Evolutionary conservation across 208 protist species (phyloP), one percentile per base, ranked within the genome.

Genomic region (Acanthamoeba healyi): DNA sequence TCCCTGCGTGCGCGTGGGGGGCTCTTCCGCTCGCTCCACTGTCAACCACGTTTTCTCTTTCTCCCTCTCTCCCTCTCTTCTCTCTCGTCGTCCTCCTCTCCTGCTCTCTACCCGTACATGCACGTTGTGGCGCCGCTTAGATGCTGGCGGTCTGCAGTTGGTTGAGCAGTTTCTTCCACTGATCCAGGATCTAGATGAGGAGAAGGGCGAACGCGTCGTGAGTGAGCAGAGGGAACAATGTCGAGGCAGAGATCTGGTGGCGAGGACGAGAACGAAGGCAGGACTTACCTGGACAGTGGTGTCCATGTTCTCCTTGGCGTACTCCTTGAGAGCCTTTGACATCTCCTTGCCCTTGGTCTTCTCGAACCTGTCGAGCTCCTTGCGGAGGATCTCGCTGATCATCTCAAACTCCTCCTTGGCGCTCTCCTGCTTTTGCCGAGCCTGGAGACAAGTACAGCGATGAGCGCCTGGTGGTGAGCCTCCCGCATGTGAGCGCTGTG

Each of bases 91-190:
- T n/a, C n/a, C n/a, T n/a, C n/a, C n/a, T n/a, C n/a, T n/a, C n/a
- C n/a, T n/a, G n/a, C n/a, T n/a, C n/a, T n/a, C n/a, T n/a, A n/a
- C n/a, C n/a, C n/a, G n/a, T n/a, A n/a, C n/a, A n/a, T n/a, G n/a
- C n/a, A n/a, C n/a, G n/a, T n/a, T n/a, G n/a, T n/a, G n/a, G n/a
- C n/a, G 58, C 29, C 26, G 0, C 58, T 67, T 34, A 67, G 58
- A 67, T 67, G 58, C 29, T 67, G 22, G 58, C n/a, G 34, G 86
- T 54, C 63, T 92, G 86, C 40, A 92, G 54, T n/a, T 92, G 86
- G 40, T 92, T 92, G 29, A 92, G 63, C 58, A 92, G 32, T 29
- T 92, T 92, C 61, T 92, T 92, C 86, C 86, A 92, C 86, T 92
- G 56, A 24, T 92, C 86, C 54, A 74, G 10, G n/a, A 92, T 77